Evolutionary conservation across 192 early-diverging fungal species (phyloP), one percentile per base, ranked within the genome.

Genomic region (Dissophora ornata): DNA sequence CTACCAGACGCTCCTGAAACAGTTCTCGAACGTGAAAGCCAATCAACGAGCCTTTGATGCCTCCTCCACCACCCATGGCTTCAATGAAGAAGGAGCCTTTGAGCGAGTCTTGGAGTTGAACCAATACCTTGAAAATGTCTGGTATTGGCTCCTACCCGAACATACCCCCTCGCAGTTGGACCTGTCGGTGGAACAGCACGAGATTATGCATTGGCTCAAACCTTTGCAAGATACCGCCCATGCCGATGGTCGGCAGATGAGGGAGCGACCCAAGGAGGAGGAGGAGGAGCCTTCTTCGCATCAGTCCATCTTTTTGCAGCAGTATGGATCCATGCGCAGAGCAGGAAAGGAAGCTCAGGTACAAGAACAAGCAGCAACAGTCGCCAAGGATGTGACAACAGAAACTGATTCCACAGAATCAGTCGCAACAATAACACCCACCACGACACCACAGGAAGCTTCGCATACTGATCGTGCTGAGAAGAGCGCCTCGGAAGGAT

Each of bases 1-100:
- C 2, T 62, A 50, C 11, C 63, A 67, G 3, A 24, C 59, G 15
- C n/a, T 77, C 11, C 21, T 77, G 46, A 67, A 67, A n/a, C 57
- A 67, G 38, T 32, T 77, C 52, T 77, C 73, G 5, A 67, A 54
- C 9, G 73, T 54, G 28, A 66, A 67, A 19, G 73, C 73, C 52
- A 77, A 77, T 32, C 73, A 77, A 45, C 73, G 73, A 16, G 73
- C 73, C 0, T 77, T 77, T 45, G 59, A 77, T 67, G 73, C 73
- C n/a, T 77, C 73, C 0, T 54, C 73, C 2, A 77, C 73, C 1
- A 77, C 73, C 3, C 73, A 77, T 52, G 73, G 73, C 19, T 77
- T 77, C 36, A 16, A 77, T 28, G 58, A 77, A 41, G 64, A 67
- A 45, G 73, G 73, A 2, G 73, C 73, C 9, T 77, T 62, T 42